Conservation (phyloP, 805 yeast species). For the Suhomyces vadensis region DNA sequence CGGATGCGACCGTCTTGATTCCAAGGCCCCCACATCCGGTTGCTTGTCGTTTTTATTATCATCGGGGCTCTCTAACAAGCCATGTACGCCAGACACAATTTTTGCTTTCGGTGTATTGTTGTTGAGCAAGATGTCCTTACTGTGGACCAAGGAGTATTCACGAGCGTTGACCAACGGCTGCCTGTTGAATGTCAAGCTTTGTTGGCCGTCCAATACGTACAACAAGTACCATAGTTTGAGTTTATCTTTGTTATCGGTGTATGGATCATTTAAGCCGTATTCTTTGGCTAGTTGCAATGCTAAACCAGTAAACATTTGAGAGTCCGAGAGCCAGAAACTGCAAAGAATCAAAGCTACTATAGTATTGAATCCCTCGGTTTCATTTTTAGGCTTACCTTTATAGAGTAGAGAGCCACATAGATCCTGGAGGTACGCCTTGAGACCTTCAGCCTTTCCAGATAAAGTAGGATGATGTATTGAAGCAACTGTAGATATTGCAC, state of each 20-base stretch:
- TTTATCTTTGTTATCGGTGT: conserved; percentile 37
- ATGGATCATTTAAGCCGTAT: conserved; percentile 44
- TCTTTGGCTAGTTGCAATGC: conserved; percentile 67
- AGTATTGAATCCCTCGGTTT: conserved; percentile 55
- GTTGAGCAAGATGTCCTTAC: conserved; percentile 39
- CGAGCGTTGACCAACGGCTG: conserved; percentile 52
- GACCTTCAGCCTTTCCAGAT: conserved; percentile 26
- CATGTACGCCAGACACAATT: conserved; percentile 1
- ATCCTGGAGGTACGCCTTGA: conserved; percentile 33
- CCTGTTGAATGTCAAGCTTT: conserved; percentile 59
- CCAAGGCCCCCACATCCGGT: background rate
- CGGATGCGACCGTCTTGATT: background rate
- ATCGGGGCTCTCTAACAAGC: conserved; percentile 1
- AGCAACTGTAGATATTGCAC: conserved; percentile 62
- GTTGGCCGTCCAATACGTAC: conserved; percentile 68
- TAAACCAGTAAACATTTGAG: conserved; percentile 64
- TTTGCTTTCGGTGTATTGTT: conserved; percentile 2
- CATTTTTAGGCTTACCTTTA: conserved; percentile 41
- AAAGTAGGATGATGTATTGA: conserved; percentile 57
- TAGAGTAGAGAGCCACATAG: conserved; percentile 37
- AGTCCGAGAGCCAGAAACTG: conserved; percentile 67
- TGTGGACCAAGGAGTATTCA: conserved; percentile 46
- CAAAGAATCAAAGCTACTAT: conserved; percentile 65
- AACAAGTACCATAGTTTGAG: conserved; percentile 66
- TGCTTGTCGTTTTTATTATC: background rate